Evolutionary conservation across 495 filamentous ascomycete species (phyloP).

Genomic region (Amphirosellinia nigrospora): DNA sequence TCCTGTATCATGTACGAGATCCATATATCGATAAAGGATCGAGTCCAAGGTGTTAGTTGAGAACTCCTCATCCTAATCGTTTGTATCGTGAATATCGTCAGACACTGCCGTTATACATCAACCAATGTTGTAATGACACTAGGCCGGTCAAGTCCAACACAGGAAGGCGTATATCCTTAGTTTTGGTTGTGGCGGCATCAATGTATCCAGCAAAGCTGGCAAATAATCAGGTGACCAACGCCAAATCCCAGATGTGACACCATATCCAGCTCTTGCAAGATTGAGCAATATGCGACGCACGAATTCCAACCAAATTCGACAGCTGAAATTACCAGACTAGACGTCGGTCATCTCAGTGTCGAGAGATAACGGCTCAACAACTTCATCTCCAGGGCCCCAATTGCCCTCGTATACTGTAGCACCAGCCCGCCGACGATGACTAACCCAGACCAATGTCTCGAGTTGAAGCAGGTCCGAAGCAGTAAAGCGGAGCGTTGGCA

Average conservation of each 20-base stretch:
- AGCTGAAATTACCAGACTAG: conserved; percentile 34
- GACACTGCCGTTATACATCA: conserved; percentile 17
- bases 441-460: conserved; percentile 77
- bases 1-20: not conserved
- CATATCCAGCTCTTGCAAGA: conserved; percentile 48
- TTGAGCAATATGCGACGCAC: conserved; percentile 37
- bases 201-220: conserved; percentile 38
- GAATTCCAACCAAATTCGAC: conserved; percentile 27
- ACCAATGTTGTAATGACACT: conserved; percentile 12
- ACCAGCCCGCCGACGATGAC: conserved; percentile 73
- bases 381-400: conserved; percentile 72
- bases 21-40: conserved; percentile 6
- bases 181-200: conserved; percentile 21
- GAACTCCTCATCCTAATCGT: conserved; percentile 9
- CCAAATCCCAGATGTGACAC: conserved; percentile 33
- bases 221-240: conserved; percentile 35
- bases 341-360: conserved; percentile 59
- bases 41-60: not conserved
- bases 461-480: conserved; percentile 71
- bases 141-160: conserved; percentile 13
- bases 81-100: conserved; percentile 20
- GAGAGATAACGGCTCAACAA: conserved; percentile 33
- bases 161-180: conserved; percentile 21
- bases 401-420: conserved; percentile 94
- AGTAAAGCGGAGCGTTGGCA: conserved; percentile 74